phyloP scores from a whole-genome alignment of 108 stramenopile species.

The Pseudonitzschia multiseries region DNA sequence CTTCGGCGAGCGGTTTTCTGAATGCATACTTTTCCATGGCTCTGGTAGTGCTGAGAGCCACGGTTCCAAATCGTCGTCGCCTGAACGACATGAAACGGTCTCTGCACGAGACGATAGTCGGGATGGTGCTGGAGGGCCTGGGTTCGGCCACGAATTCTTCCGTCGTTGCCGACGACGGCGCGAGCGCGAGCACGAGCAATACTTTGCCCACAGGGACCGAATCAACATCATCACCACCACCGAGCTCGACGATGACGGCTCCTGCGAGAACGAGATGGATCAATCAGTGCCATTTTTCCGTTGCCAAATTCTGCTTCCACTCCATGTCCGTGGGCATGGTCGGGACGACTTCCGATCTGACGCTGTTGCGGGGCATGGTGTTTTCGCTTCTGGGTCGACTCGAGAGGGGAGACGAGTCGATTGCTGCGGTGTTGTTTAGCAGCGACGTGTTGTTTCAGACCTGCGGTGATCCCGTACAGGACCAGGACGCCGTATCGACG shows the following conservation, averaged over 20 bases:
- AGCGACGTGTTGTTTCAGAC: conserved; percentile 44
- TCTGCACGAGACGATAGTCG: not conserved
- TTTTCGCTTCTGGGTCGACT: conserved; percentile 65
- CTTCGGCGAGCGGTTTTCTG: not conserved
- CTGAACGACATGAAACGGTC: not conserved
- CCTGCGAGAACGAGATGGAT: conserved; percentile 49
- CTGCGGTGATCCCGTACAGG: conserved; percentile 23
- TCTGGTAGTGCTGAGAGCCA: conserved; percentile 7
- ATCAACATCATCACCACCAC: too few species aligned
- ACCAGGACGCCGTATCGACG: not conserved
- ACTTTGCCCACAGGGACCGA: too few species aligned
- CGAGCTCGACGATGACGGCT: too few species aligned
- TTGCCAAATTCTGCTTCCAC: conserved; percentile 51
- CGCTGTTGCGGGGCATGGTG: conserved; percentile 40
- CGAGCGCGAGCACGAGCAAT: too few species aligned
- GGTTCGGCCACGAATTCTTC: not conserved
- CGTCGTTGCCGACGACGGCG: not conserved
- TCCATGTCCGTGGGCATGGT: conserved; percentile 19
- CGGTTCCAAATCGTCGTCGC: not conserved
- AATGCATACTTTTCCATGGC: conserved; percentile 5
- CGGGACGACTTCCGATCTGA: conserved; percentile 18
- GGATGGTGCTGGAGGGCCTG: not conserved
- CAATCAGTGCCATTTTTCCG: conserved; percentile 52
- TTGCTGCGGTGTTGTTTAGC: conserved; percentile 59
- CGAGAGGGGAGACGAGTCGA: conserved; percentile 63